A percentile compares a stretch with the other conserved stretches of the same genome.
Conservation (phyloP, 2,329 filamentous ascomycete species). For the Penicillium sp. region DNA sequence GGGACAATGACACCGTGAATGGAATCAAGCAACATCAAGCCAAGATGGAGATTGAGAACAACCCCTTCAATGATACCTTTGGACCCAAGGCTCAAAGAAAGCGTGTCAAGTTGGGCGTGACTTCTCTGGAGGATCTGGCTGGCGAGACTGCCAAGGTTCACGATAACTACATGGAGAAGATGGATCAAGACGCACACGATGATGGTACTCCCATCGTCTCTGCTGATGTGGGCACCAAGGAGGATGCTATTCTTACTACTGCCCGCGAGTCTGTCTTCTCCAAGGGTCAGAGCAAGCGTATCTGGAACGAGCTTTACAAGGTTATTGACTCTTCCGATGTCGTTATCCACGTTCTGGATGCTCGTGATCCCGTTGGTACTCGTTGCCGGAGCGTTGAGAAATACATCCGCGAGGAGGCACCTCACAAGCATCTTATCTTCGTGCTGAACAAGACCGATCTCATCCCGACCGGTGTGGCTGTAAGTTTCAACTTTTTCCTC, state of each 20-base stretch:
- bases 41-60: conserved; percentile 87
- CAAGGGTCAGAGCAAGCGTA: conserved; percentile 92
- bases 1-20: conserved; percentile 73
- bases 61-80: conserved; percentile 85
- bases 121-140: conserved; percentile 77
- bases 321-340: conserved; percentile 96
- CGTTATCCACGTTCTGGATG: conserved; percentile 90
- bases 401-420: conserved; percentile 87
- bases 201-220: conserved; percentile 65
- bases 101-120: conserved; percentile 82
- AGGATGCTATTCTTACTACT: conserved; percentile 49
- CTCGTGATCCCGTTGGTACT: conserved; percentile 84
- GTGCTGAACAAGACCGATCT: conserved; percentile 90
- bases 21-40: conserved; percentile 89
- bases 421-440: conserved; percentile 93
- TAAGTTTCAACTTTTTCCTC: conserved; percentile 60
- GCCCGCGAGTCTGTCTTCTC: conserved; percentile 85
- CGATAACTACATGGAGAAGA: conserved; percentile 74
- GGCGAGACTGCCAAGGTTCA: conserved; percentile 77
- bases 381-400: conserved; percentile 89
- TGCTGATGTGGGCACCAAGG: conserved; percentile 49
- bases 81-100: conserved; percentile 93
- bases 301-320: conserved; percentile 96
- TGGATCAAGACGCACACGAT: conserved; percentile 75
- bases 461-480: conserved; percentile 86